Percentiles rank a stretch among this genome's conserved stretches.
Conservation (phyloP, 1,284 basidiomycete species). For the Neolentinus lepideus region DNA sequence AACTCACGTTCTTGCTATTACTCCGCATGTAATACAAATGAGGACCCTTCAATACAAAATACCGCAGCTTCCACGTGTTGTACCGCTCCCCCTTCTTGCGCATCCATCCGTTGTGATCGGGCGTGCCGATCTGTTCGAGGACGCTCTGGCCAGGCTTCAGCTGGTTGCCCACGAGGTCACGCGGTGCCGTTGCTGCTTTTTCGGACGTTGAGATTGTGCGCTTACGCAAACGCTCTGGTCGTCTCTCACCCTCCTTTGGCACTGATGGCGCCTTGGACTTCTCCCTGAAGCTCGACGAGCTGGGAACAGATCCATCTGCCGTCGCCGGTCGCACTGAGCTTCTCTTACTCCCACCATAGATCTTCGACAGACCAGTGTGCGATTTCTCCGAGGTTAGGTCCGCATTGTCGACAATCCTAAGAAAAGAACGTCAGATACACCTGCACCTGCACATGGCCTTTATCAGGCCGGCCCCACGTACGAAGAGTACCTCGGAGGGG, state of each 20-base stretch:
- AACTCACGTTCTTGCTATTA: constrained; percentile 57
- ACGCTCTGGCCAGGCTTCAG: constrained; percentile 67
- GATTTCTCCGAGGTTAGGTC: constrained; percentile 12
- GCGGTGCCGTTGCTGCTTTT: background rate
- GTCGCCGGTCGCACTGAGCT: constrained; percentile 29
- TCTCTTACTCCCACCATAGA: constrained; percentile 32
- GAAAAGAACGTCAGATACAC: background rate
- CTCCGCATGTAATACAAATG: constrained; percentile 84
- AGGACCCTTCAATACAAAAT: constrained; percentile 90
- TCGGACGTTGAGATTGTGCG: constrained; percentile 35
- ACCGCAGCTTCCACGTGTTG: constrained; percentile 90
- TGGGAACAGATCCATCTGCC: constrained; percentile 20
- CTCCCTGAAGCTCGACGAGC: constrained; percentile 8
- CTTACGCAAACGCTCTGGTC: constrained; percentile 36
- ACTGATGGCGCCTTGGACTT: constrained; percentile 7
- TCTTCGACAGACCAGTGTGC: constrained; percentile 39
- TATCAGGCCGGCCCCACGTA: constrained; percentile 22
- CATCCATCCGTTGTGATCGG: constrained; percentile 92
- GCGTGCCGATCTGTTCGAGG: constrained; percentile 81
- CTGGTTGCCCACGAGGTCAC: background rate
- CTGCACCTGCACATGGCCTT: constrained; percentile 2
- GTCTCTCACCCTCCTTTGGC: constrained; percentile 15
- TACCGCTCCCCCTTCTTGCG: constrained; percentile 93
- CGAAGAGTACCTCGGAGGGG: constrained; percentile 64
- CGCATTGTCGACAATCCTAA: constrained; percentile 12